phyloP scores from a whole-genome alignment of 441 rosid genomes.

The Euphorbia celastroides region DNA sequence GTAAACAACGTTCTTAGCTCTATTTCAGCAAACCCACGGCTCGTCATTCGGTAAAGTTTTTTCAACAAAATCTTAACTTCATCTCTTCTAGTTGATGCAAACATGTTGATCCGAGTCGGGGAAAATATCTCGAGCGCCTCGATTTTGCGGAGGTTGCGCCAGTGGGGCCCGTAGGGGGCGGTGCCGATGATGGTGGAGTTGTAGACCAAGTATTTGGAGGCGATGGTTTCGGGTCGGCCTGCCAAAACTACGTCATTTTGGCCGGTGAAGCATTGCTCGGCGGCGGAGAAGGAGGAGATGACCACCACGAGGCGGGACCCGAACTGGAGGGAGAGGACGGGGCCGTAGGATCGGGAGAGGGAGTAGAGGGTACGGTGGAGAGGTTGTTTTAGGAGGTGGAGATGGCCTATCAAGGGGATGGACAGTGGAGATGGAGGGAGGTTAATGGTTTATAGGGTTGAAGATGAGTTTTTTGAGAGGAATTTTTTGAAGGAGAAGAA shows the following conservation, averaged over 20 bases:
- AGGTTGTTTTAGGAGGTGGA: constrained; percentile 50
- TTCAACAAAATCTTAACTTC: constrained; percentile 28
- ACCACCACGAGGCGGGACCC: constrained; percentile 37
- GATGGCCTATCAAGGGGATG: constrained; percentile 55
- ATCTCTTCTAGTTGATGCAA: constrained; percentile 23
- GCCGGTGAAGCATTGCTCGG: constrained; percentile 38
- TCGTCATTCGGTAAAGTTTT: constrained; percentile 6
- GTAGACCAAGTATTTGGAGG: constrained; percentile 32
- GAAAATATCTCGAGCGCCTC: constrained; percentile 41
- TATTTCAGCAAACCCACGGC: constrained; percentile 21
- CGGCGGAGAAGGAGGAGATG: constrained; percentile 35
- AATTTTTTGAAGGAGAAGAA: too few relatives aligned
- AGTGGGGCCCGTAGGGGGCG: constrained; percentile 41
- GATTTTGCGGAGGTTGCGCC: constrained; percentile 60
- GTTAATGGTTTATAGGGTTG: too few relatives aligned
- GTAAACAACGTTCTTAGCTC: constrained; percentile 33
- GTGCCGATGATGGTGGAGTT: constrained; percentile 24
- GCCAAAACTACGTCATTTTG: constrained; percentile 47
- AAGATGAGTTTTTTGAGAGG: too few relatives aligned
- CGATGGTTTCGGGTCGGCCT: constrained; percentile 33
- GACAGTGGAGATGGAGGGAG: too few relatives aligned
- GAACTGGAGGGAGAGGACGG: constrained; percentile 34
- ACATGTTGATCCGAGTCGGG: constrained; percentile 27
- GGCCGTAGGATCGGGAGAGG: constrained; percentile 33
- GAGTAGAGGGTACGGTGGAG: constrained; percentile 33